phyloP scores from a whole-genome alignment of 2,329 filamentous ascomycete species.

The Trichoderma atroviride region DNA sequence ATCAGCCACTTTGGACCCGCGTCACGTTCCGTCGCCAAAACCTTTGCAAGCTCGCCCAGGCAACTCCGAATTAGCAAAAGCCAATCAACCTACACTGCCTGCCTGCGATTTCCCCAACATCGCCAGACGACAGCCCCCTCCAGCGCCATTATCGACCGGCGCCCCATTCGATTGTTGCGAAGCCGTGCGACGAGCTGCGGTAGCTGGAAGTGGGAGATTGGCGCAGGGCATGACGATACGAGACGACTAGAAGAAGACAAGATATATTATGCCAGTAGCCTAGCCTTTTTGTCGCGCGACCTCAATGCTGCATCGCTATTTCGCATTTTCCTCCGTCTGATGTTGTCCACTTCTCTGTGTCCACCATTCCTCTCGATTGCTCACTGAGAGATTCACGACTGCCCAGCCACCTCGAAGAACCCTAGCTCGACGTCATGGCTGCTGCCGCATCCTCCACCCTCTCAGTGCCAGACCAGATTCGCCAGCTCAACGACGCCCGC shows the following conservation, averaged over 20 bases:
- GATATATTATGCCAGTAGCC: slow-evolving; percentile 32
- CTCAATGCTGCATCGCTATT: slow-evolving; percentile 29
- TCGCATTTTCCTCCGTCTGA: slow-evolving; percentile 21
- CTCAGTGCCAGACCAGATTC: slow-evolving; percentile 73
- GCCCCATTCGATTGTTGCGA: slow-evolving; percentile 14
- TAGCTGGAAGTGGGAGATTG: slow-evolving; percentile 27
- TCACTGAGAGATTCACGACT: slow-evolving; percentile 8
- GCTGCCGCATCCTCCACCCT: slow-evolving; percentile 58
- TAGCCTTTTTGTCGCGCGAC: slow-evolving; percentile 38
- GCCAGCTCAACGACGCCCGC: slow-evolving; percentile 86
- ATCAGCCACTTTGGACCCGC: slow-evolving; percentile 25
- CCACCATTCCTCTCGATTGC: neutral
- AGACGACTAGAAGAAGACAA: slow-evolving; percentile 28
- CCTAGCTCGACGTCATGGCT: slow-evolving; percentile 22
- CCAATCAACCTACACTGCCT: neutral
- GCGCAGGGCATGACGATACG: slow-evolving; percentile 36
- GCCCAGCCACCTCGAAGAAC: slow-evolving; percentile 2
- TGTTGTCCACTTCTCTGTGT: slow-evolving; percentile 17
- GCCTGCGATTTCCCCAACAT: neutral
- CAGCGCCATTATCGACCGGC: slow-evolving; percentile 3
- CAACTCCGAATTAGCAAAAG: neutral
- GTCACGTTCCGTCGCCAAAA: slow-evolving; percentile 29
- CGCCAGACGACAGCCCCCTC: neutral
- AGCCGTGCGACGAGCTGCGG: slow-evolving; percentile 1
- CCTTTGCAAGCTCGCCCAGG: slow-evolving; percentile 14